phyloP scores from a whole-genome alignment of 305 asterid species.

The Andrographis paniculata region DNA sequence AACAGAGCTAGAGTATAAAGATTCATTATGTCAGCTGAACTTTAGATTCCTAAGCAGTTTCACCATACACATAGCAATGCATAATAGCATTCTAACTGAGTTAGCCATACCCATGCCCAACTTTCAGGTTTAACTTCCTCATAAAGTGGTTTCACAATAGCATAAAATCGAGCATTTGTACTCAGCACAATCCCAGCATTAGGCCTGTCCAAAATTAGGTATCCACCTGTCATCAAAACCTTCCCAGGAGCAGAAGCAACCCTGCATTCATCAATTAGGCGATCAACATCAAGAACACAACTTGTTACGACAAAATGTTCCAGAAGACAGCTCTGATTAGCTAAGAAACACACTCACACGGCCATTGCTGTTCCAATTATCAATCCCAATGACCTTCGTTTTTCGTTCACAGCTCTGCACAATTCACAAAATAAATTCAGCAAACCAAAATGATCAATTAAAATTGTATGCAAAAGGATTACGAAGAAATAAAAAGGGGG shows the following conservation, averaged over 20 bases:
- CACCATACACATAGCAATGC: background rate
- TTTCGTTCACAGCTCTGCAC: too few relatives aligned
- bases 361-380: too few relatives aligned
- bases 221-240: constrained; percentile 96
- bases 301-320: background rate
- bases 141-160: constrained; percentile 74
- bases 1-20: too few relatives aligned
- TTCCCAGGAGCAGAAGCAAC: constrained; percentile 98
- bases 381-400: too few relatives aligned
- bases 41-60: constrained; percentile 19
- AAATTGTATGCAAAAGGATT: too few relatives aligned
- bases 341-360: constrained; percentile 32
- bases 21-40: too few relatives aligned
- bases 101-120: constrained; percentile 72
- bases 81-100: background rate
- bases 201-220: constrained; percentile 92
- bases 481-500: too few relatives aligned
- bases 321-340: background rate
- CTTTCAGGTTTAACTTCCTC: constrained; percentile 53
- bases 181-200: constrained; percentile 93
- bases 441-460: too few relatives aligned
- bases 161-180: constrained; percentile 91
- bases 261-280: constrained; percentile 27
- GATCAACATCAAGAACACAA: constrained; percentile 8
- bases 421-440: too few relatives aligned